A percentile compares a stretch with the other conserved stretches of the same genome.
Evolutionary conservation across 148 eudicot species (phyloP).

Genomic region (Amaranthus palmeri): DNA sequence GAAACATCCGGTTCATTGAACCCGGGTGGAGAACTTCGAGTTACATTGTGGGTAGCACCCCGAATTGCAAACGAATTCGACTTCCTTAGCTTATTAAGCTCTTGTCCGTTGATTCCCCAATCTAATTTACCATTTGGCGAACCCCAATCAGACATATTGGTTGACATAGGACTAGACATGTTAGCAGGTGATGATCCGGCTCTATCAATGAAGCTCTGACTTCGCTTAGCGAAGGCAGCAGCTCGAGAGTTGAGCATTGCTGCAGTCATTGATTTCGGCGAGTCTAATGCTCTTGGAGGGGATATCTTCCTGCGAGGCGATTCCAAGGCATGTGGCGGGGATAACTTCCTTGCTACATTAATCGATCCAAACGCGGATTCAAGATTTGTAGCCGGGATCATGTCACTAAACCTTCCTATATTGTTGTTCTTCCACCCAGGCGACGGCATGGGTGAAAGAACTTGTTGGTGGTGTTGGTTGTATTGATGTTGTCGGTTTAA

Average conservation of each 20-base stretch:
- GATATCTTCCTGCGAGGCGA: conserved; percentile 33
- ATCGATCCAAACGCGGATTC: conserved; percentile 18
- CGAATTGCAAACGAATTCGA: conserved; percentile 70
- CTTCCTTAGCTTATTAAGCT: conserved; percentile 61
- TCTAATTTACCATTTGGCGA: conserved; percentile 68
- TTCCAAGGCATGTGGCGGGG: conserved; percentile 47
- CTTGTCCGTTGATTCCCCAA: conserved; percentile 75
- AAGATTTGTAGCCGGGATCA: conserved; percentile 20
- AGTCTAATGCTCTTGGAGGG: conserved; percentile 44
- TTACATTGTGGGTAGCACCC: conserved; percentile 7
- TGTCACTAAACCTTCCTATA: not conserved
- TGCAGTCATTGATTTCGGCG: conserved; percentile 43
- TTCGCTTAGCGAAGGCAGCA: conserved; percentile 57
- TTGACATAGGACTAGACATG: conserved; percentile 33
- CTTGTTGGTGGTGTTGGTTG: conserved; percentile 23
- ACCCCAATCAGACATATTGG: conserved; percentile 49
- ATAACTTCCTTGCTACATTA: conserved; percentile 20
- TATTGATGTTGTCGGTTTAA: conserved; percentile 34
- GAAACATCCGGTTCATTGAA: conserved; percentile 79
- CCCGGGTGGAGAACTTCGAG: conserved; percentile 20
- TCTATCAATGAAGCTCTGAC: conserved; percentile 81
- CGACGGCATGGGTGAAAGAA: conserved; percentile 24
- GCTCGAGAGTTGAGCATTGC: conserved; percentile 73
- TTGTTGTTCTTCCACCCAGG: conserved; percentile 27
- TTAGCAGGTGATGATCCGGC: conserved; percentile 14